Evolutionary conservation across 2,329 filamentous ascomycete genomes (phyloP), one percentile per base, ranked within the genome.

Genomic region (Cytospora piceae): DNA sequence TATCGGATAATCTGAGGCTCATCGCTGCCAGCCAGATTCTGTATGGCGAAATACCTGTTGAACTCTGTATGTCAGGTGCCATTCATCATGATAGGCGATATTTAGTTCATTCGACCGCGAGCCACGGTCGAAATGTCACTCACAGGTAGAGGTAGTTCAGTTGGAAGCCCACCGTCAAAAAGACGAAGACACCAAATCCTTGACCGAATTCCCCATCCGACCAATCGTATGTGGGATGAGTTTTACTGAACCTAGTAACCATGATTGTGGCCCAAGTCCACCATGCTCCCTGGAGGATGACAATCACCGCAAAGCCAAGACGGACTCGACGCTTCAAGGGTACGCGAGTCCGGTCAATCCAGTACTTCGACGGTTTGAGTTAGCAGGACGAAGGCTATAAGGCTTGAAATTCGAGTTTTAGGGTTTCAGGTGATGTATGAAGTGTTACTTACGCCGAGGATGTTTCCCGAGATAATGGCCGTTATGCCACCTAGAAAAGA

Each of bases 191-290:
- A 0, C 82, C 85, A 70, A 92, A 93, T 0, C 82, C 87, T 49
- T 81, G 80, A 0, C 89, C 89, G 63, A 93, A 93, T 0, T 87
- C 88, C 0, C 77, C 68, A 68, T 83, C 82, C 0, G 73, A 71
- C 90, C 90, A 93, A 74, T 93, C 90, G 70, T 86, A 89, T 0
- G 81, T 84, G 0, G 89, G 89, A 22, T 80, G 77, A 0, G 83
- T 84, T 14, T 77, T 74, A 20, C 80, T 80, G 73, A 87, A 92
- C 34, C 84, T 79, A 0, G 88, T 87, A 0, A 87, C 87, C 2
- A 90, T 75, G 2, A 92, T 76, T 0, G 89, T 90, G 0, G 84
- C 85, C 90, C 90, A 93, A 4, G 86, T 79, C 90, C 90, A 93
- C 84, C 88, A 91, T 0, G 80, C 88, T 0, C 89, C 89, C 70